phyloP scores from a whole-genome alignment of 495 filamentous ascomycete species.

The Aspergillus cavernicola region DNA sequence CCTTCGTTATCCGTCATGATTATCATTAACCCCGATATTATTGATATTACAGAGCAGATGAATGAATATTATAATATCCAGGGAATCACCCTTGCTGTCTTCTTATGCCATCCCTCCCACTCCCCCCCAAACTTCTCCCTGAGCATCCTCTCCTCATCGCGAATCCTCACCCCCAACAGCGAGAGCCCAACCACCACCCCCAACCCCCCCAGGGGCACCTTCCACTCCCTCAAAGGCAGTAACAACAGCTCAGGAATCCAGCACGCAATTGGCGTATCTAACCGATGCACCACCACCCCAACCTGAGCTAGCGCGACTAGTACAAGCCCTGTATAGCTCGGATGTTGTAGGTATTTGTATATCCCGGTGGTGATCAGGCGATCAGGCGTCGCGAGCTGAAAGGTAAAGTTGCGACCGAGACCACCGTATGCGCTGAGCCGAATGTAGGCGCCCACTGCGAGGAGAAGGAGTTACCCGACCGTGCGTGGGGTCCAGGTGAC shows the following conservation, averaged over 20 bases:
- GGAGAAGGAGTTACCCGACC: not conserved
- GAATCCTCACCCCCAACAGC: slow-evolving; percentile 16
- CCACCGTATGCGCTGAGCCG: slow-evolving; percentile 1
- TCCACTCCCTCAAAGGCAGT: not conserved
- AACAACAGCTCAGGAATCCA: slow-evolving; percentile 13
- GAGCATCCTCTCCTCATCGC: slow-evolving; percentile 45
- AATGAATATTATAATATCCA: not conserved
- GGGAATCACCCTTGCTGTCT: slow-evolving; percentile 26
- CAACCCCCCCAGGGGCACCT: not conserved
- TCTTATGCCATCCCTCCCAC: slow-evolving; percentile 43
- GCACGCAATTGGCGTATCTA: slow-evolving; percentile 30
- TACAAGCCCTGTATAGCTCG: slow-evolving; percentile 40
- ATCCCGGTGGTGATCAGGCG: slow-evolving; percentile 39
- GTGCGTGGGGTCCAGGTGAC: slow-evolving; percentile 2
- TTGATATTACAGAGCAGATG: too few species aligned
- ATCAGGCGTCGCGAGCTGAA: slow-evolving; percentile 41
- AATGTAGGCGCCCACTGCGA: not conserved
- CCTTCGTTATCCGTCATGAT: too few species aligned
- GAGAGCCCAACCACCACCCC: not conserved
- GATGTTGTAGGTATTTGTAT: slow-evolving; percentile 46
- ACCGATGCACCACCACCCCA: slow-evolving; percentile 25
- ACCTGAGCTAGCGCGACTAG: slow-evolving; percentile 18
- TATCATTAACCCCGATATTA: too few species aligned
- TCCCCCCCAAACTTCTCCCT: slow-evolving; percentile 32
- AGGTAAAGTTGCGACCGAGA: slow-evolving; percentile 47